Evolutionary conservation across 2,329 filamentous ascomycete genomes (phyloP), one percentile per base, ranked within the genome.

Genomic region (Xylaria multiplex): DNA sequence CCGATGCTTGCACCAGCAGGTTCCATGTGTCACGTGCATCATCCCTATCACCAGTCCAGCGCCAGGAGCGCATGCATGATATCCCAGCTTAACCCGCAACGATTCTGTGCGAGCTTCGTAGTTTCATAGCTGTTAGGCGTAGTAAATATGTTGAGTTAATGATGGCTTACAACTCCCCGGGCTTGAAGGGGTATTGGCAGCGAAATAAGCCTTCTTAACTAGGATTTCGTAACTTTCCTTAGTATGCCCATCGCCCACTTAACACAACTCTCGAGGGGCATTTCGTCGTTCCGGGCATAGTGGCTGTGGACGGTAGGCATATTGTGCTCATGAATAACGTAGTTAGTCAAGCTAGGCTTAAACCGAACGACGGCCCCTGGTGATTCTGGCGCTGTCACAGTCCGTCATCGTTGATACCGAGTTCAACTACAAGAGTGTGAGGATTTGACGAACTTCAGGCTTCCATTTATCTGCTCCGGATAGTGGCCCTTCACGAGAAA

Each of bases 11-110:
- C 27, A 54, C 37, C 3, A 30, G 27, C 19, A 61, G 27, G 37
- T 54, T 13, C 11, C 13, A 32, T 6, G n/a, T 46, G 49, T 61
- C 49, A 61, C 49, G 40, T 61, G 58, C 37, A 42, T 30, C 27
- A 22, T 24, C 11, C 7, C 37, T 30, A 27, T 46, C 22, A 13
- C n/a, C 11, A 24, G n/a, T n/a, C 7, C 24, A 13, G 6, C 6
- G 37, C n/a, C 6, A 43, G 37, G 7, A 42, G 7, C 16, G 45
- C 24, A 53, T 30, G 11, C 9, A 22, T 19, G 1, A 3, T 14
- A 45, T 53, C 6, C 8, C 27, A 22, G 30, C 3, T n/a, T 3
- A 40, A 49, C 42, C 24, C 13, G 13, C 19, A 50, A 7, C 3
- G 42, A 14, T 19, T 6, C 30, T 2, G 11, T 49, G 16, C 13